Evolutionary conservation across 441 rosid genomes (phyloP), one percentile per base, ranked within the genome.

Genomic region (Jatropha multifida): DNA sequence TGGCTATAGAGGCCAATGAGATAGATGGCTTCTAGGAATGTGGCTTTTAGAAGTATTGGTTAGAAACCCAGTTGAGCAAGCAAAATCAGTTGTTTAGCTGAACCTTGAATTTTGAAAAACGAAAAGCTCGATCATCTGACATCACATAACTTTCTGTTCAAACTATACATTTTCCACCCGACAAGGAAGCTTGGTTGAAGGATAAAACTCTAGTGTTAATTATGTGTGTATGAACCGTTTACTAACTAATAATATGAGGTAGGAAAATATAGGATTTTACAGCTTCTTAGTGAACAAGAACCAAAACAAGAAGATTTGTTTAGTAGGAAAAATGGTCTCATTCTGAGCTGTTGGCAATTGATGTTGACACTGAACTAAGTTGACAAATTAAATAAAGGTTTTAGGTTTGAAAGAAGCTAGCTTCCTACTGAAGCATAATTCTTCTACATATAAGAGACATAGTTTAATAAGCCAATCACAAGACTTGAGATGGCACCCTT

Each of bases 81-180:
- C 83, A 74, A 86, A 88, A 83, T 85, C 86, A 83, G 87, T 83
- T 86, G 90, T 88, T 91, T 82, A 86, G 87, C 97, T 79, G 89
- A 88, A 81, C 78, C 86, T 85, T 83, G 82, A 73, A 76, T 81
- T 70, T 75, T 58, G 27, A 41, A 68, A 42, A 17, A 23, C 69
- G 51, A 64, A 74, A 73, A 71, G 63, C 8, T 49, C 73, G 46
- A 73, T 63, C 51, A 73, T 32, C 67, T 82, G 83, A 85, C 84
- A 83, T 88, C 86, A 82, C 65, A 56, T 5, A 27, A 52, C 75
- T 17, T 60, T 67, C 49, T 73, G 70, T 82, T 78, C 85, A 80
- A 81, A 68, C 59, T 70, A 70, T 68, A 20, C 46, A 69, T 78
- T 82, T 78, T 78, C 85, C 82, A 77, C 79, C 78, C 74, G 82